Conservation (phyloP, 2,329 filamentous ascomycete genomes). For the Hypomyces rosellus region DNA sequence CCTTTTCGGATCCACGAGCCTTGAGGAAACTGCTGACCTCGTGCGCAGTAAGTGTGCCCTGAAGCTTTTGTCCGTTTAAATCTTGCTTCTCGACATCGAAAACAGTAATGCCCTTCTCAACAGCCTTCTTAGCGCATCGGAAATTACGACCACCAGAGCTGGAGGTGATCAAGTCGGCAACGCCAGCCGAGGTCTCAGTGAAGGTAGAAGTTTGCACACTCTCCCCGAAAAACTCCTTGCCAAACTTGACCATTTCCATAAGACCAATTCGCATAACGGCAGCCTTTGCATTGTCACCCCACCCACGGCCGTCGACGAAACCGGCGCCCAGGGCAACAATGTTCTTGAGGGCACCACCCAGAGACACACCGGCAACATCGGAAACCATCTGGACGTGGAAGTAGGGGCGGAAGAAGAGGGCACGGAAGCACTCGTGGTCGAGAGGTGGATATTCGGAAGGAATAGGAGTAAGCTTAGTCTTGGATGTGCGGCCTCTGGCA, state of each 20-base stretch:
- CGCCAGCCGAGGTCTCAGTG: constrained; percentile 92
- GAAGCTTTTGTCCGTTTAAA: constrained; percentile 93
- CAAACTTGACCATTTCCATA: constrained; percentile 94
- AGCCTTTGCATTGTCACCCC: constrained; percentile 99
- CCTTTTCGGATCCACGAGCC: constrained; percentile 65
- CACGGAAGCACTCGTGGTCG: constrained; percentile 75
- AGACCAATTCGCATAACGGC: constrained; percentile 95
- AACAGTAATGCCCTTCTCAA: constrained; percentile 72
- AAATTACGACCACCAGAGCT: constrained; percentile 92
- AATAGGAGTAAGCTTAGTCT: constrained; percentile 65
- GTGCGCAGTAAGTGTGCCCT: constrained; percentile 85
- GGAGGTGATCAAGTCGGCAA: constrained; percentile 91
- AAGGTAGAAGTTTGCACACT: constrained; percentile 79
- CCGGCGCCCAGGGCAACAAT: constrained; percentile 90
- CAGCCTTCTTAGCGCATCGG: constrained; percentile 82
- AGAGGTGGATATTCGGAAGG: constrained; percentile 80
- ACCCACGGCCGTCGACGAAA: constrained; percentile 90
- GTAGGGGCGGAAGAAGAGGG: constrained; percentile 90
- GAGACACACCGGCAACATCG: constrained; percentile 94
- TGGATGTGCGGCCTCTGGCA: constrained; percentile 58
- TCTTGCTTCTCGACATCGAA: constrained; percentile 83
- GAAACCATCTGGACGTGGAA: constrained; percentile 93
- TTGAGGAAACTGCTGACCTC: constrained; percentile 89
- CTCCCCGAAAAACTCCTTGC: constrained; percentile 84
- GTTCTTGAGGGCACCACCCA: constrained; percentile 94